Evolutionary conservation across 2,329 filamentous ascomycete species (phyloP).

Genomic region (Clarireedia hainanense): DNA sequence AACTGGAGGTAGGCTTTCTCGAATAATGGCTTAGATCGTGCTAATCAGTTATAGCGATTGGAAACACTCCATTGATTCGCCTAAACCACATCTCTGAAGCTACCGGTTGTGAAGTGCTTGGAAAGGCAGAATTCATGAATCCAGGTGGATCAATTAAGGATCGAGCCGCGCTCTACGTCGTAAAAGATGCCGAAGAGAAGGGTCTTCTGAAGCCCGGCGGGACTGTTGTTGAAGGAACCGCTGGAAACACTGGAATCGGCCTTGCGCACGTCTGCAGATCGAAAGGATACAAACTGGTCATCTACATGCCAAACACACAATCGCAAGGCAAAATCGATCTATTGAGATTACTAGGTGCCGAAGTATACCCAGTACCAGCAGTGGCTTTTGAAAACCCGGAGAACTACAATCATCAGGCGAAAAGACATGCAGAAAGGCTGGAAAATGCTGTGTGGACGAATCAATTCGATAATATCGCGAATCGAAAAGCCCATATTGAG

Average conservation of each 20-base stretch:
- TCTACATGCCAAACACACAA: constrained; percentile 99
- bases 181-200: constrained; percentile 85
- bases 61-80: constrained; percentile 90
- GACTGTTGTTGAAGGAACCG: constrained; percentile 94
- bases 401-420: constrained; percentile 97
- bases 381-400: constrained; percentile 91
- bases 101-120: constrained; percentile 88
- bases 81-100: constrained; percentile 81
- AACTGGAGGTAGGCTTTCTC: constrained; percentile 49
- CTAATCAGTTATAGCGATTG: constrained; percentile 60
- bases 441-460: constrained; percentile 97
- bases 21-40: not conserved
- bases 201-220: constrained; percentile 78
- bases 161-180: constrained; percentile 87
- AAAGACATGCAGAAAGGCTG: constrained; percentile 75
- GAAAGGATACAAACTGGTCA: constrained; percentile 88
- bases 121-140: constrained; percentile 98
- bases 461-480: constrained; percentile 96
- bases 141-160: constrained; percentile 95
- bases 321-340: constrained; percentile 97
- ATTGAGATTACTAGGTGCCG: constrained; percentile 79
- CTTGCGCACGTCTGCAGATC: constrained; percentile 93
- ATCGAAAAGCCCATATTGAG: constrained; percentile 88
- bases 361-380: constrained; percentile 92
- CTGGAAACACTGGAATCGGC: constrained; percentile 95